Evolutionary conservation across 2,329 filamentous ascomycete species (phyloP).

Genomic region (Diaporthe eres): DNA sequence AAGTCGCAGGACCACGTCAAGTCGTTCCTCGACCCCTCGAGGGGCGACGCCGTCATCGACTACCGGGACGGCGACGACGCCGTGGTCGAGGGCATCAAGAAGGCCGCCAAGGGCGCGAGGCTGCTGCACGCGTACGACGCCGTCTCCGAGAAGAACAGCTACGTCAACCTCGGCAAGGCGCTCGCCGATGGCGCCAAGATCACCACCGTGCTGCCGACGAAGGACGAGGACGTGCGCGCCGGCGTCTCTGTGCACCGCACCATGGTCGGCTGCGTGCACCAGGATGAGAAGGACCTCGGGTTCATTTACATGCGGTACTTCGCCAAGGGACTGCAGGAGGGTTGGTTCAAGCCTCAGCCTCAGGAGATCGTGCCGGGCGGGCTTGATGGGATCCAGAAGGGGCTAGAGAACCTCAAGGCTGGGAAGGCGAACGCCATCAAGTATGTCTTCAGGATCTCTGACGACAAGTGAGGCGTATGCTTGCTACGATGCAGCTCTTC

Average conservation of each 20-base stretch:
- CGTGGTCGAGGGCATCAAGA: slow-evolving; percentile 60
- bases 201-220: slow-evolving; percentile 54
- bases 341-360: slow-evolving; percentile 65
- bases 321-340: slow-evolving; percentile 59
- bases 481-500: too few species aligned
- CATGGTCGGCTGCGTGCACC: slow-evolving; percentile 50
- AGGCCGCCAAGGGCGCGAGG: slow-evolving; percentile 57
- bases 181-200: slow-evolving; percentile 56
- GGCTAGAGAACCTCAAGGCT: slow-evolving; percentile 67
- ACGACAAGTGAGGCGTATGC: slow-evolving; percentile 45
- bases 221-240: slow-evolving; percentile 49
- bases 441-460: slow-evolving; percentile 67
- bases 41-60: slow-evolving; percentile 72
- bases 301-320: slow-evolving; percentile 53
- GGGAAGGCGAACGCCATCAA: slow-evolving; percentile 75
- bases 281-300: slow-evolving; percentile 52
- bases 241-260: slow-evolving; percentile 45
- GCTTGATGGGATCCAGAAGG: slow-evolving; percentile 66
- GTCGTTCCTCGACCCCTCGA: slow-evolving; percentile 63
- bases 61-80: slow-evolving; percentile 70
- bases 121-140: slow-evolving; percentile 70
- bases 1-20: slow-evolving; percentile 64
- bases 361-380: slow-evolving; percentile 68
- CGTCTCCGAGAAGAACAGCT: slow-evolving; percentile 66
- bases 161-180: slow-evolving; percentile 59